Evolutionary conservation across 176 grass and related monocot species (phyloP), one percentile per base, ranked within the genome.

Genomic region (Echinochloa phyllopogon): DNA sequence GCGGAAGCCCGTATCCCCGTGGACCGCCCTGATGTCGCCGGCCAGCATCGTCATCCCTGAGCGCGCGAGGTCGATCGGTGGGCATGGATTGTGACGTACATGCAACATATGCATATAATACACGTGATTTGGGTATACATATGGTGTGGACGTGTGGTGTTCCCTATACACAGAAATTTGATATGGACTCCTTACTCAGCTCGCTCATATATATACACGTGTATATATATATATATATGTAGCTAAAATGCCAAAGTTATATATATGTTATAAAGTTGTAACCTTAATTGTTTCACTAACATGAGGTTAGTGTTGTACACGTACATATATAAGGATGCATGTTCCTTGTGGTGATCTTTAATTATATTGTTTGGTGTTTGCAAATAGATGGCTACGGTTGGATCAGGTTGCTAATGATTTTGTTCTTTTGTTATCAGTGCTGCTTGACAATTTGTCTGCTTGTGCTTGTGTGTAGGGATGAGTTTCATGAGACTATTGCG

Each of bases 1-100:
- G 87, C 17, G 93, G 89, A 29, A 79, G 80, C 68, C 14, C 59
- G 42, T 90, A 79, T 25, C 84, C 84, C 17, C 88, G 67, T 52
- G 80, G 67, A 1, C 80, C 80, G 0, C n/a, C n/a, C n/a, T 90
- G 80, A 79, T 29, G n/a, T 25, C 11, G n/a, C 12, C 21, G 3
- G 25, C 45, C 13, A 18, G 70, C 44, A 1, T 18, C n/a, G n/a
- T n/a, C 11, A 33, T 33, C 20, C 20, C n/a, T 16, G 12, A 45
- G 40, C 21, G 10, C 41, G 40, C 13, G n/a, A 47, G 69, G 23
- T 72, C n/a, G 57, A 58, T 45, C 21, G 44, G 29, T 33, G 29
- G 29, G 17, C 69, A 29, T 49, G 67, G 58, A 12, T 13, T 37
- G 36, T 56, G 48, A 37, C 14, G 37, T 70, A 44, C 40, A 78